Evolutionary conservation across 177 flowering plant species (phyloP), one percentile per base, ranked within the genome.

Genomic region (Vitis hybrid): DNA sequence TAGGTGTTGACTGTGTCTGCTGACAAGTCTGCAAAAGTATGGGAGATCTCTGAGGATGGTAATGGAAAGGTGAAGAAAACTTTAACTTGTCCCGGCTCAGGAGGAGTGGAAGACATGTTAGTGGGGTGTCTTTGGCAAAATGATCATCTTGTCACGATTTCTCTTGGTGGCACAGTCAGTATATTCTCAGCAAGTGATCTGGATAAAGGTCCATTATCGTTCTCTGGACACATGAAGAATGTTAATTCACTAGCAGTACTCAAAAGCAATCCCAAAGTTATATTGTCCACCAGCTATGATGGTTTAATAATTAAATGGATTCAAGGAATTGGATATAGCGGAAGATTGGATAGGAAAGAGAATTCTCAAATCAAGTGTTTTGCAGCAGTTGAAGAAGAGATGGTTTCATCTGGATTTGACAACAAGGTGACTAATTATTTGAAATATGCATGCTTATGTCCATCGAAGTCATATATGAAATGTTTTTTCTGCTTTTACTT

Each of bases 41-140:
- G 98, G 99, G 95, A 90, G 58, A 86, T 95, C 19, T 70, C 85
- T 62, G 94, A 83, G 60, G 90, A 91, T 76, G 87, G 90, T 64
- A 84, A 66, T 76, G 99, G 99, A 52, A 85, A 74, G 70, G 78
- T 91, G 78, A 82, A 74, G 64, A 89, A 83, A 75, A 95, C 98
- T 15, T 74, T 93, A 78, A 58, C 76, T 55, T 79, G 81, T 77
- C 79, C 89, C 51, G 90, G 90, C 55, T 83, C 91, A 26, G 99
- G 99, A 70, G 98, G 99, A 73, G 86, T 95, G 53, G 97, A 93
- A 22, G 98, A 93, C 72, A 95, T 95, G 99, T 82, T 90, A 18
- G 99, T 96, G 77, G 99, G 99, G 52, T 88, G 98, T 72, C 89
- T 96, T 67, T 96, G 99, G 99, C 91, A 80, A 74, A 96, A 92